Evolutionary conservation across 2,329 filamentous ascomycete genomes (phyloP), one percentile per base, ranked within the genome.

Genomic region (Phyllosticta citrichinensis): DNA sequence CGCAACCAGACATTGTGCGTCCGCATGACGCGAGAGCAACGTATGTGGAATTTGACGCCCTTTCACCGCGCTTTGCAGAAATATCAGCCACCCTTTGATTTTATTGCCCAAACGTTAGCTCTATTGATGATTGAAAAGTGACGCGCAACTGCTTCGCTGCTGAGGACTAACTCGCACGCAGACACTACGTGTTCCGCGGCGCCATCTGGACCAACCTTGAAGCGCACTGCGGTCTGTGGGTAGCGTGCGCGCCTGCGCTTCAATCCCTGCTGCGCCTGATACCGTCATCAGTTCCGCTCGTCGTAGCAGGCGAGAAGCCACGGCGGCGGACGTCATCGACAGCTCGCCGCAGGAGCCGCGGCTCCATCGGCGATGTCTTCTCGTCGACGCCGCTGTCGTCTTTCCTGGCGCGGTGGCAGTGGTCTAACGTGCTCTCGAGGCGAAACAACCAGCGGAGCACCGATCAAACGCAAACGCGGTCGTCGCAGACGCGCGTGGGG

Each of bases 171-270:
- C 47, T n/a, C 27, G 6, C 9, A 9, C 22, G 5, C 33, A 77
- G 75, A 2, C 74, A 71, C 63, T 70, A 71, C 19, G 75, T 77
- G 66, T 64, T 69, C 14, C 70, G 64, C 5, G 68, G 72, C n/a
- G 69, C 67, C 30, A 65, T 72, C 9, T 78, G 74, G 75, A 77
- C 74, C 8, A 71, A 75, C 57, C 65, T 77, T 5, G 76, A 78
- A 63, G 68, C 71, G 52, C 75, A 78, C 62, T 66, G 75, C 52
- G 76, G 75, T n/a, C 66, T 78, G 30, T 78, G 76, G 75, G 74
- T 74, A 54, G 68, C 70, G 12, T 78, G 75, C 62, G 74, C 77
- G 50, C 74, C 75, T 3, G 69, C 75, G 2, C 63, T 77, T 11
- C 75, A 77, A 50, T 74, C 75, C 2, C 61, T 77, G 17, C 62